Base-by-base conservation (phyloP, 202 grass and related monocot species). In the Musa balbisiana region DNA sequence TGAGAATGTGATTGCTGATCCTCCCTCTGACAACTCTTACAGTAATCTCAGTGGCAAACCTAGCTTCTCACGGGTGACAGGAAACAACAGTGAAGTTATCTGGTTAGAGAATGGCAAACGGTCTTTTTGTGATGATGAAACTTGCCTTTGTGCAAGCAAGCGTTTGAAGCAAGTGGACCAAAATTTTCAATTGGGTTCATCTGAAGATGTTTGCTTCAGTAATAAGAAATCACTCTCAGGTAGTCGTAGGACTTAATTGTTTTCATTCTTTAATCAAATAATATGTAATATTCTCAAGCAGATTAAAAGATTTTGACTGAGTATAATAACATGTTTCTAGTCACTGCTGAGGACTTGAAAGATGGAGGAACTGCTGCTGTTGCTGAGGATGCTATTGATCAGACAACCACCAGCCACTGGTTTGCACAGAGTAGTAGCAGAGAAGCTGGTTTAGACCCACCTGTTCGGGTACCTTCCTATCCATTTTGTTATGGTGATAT, bases 121-220 rank as follows among this genome's bases (percentile, higher is more conserved):
- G 26, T 53, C 81, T 67, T 27, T 72, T 82, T 75, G 75, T 72
- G 75, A 93, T 83, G 72, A 67, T 73, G 84, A 82, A n/a, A 69
- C 83, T 81, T 85, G 67, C 58, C 80, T 86, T 72, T 60, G 71
- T 73, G 76, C 73, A 68, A 79, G 83, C 74, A 93, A 93, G 68
- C 91, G 83, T 55, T 72, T 33, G n/a, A 93, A 83, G 75, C 91
- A 67, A 43, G 33, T 43, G 33, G 33, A 43, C 33, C 4, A 43
- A 43, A 43, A 43, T 43, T 43, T 43, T 43, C 33, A 43, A 51
- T 75, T 73, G 62, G 50, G 50, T 68, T 69, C 80, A 51, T 54
- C 54, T 67, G 76, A 76, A 66, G 76, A 77, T 71, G 0, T 1
- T 51, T 43, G 56, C 51, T 82, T 11, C 62, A 77, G n/a, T 54